Percentiles rank a stretch among this genome's conserved stretches.
Conservation (phyloP, 2,329 filamentous ascomycete species). For the Ophiostoma ulmi region DNA sequence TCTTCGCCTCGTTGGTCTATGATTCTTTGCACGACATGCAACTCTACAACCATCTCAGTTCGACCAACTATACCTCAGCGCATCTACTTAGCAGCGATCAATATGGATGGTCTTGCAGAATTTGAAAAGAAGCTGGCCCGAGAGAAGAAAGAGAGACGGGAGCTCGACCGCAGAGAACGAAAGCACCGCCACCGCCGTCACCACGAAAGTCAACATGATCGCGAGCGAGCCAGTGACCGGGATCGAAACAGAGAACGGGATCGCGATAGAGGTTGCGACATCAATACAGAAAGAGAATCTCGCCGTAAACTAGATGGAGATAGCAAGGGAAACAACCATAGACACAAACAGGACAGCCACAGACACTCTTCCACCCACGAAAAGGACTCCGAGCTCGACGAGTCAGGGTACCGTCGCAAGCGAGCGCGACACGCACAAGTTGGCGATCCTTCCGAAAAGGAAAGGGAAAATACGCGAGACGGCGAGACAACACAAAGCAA, state of each 20-base stretch:
- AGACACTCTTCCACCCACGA: not conserved
- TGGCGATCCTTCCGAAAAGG: constrained; percentile 39
- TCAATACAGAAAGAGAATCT: not conserved
- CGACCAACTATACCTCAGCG: not conserved
- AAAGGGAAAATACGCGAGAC: constrained; percentile 27
- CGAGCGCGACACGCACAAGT: constrained; percentile 51
- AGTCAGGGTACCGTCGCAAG: constrained; percentile 56
- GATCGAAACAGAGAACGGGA: constrained; percentile 27
- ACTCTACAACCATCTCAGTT: not conserved
- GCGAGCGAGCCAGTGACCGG: not conserved
- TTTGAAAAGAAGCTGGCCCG: constrained; percentile 40
- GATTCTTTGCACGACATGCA: not conserved
- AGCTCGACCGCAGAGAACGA: constrained; percentile 27
- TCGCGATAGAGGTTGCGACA: constrained; percentile 23
- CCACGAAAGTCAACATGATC: constrained; percentile 3
- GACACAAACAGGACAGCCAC: not conserved
- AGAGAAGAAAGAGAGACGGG: constrained; percentile 28
- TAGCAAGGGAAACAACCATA: not conserved
- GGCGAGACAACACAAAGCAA: constrained; percentile 25
- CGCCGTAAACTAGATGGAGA: not conserved
- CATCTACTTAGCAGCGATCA: not conserved
- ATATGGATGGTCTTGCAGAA: constrained; percentile 33
- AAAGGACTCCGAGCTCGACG: constrained; percentile 36
- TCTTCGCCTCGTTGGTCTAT: not conserved
- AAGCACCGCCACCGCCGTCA: constrained; percentile 31